A percentile compares a stretch with the other conserved stretches of the same genome.
These are phyloP conservation scores for Sporothrix dimorphospora DNA, from an alignment of 2,329 filamentous ascomycete genomes.

Conservation along the genomic window DNA sequence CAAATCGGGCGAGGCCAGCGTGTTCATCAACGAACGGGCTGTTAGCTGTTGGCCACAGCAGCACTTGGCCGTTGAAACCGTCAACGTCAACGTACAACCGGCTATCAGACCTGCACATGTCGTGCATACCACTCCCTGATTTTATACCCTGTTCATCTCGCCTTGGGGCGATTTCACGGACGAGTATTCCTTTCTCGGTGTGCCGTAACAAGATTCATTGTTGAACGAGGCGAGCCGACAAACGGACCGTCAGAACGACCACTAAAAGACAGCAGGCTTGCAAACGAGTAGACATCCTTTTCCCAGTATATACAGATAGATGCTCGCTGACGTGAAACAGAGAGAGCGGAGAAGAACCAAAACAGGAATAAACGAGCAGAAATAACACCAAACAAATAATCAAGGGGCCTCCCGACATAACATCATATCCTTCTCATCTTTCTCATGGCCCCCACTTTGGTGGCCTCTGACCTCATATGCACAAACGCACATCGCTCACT, in stretches of 20 bases:
- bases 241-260: not conserved
- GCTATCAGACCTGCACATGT: not conserved
- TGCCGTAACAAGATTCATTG: not conserved
- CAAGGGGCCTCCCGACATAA: not conserved
- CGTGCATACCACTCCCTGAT: not conserved
- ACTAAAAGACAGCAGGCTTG: not conserved
- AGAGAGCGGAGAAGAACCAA: not conserved
- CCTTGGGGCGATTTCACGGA: not conserved
- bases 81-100: not conserved
- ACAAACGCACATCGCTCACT: not conserved
- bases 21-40: not conserved
- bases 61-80: not conserved
- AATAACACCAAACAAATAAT: not conserved
- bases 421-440: constrained; percentile 39
- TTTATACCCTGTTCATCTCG: not conserved
- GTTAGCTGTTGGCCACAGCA: not conserved
- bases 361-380: not conserved
- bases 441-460: constrained; percentile 25
- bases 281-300: not conserved
- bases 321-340: not conserved
- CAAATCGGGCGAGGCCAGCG: not conserved
- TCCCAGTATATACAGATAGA: not conserved
- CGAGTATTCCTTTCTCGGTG: not conserved
- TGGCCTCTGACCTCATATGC: too few relatives aligned
- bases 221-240: not conserved